Evolutionary conservation across 1,284 basidiomycete genomes (phyloP).

Genomic region (Ustilago bromivora): DNA sequence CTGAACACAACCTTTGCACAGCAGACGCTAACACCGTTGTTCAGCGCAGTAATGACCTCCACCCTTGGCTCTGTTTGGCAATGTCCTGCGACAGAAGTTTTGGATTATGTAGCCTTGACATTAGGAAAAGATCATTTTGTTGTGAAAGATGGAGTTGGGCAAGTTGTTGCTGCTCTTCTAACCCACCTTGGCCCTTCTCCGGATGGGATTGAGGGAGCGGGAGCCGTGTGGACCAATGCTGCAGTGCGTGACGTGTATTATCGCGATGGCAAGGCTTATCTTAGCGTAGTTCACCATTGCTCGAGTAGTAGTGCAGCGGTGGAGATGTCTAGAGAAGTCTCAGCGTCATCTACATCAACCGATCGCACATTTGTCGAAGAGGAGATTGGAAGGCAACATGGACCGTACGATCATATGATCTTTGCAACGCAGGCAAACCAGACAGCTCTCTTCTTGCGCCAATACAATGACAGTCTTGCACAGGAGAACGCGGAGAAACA

Average conservation of each 20-base stretch:
- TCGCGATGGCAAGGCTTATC: conserved; percentile 11
- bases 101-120: conserved; percentile 66
- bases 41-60: conserved; percentile 64
- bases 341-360: conserved; percentile 1
- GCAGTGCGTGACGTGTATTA: conserved; percentile 13
- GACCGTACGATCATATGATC: conserved; percentile 61
- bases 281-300: conserved; percentile 27
- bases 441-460: conserved; percentile 42
- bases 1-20: conserved; percentile 43
- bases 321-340: conserved; percentile 7
- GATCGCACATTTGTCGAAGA: conserved; percentile 13
- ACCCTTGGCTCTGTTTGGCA: conserved; percentile 36
- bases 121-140: conserved; percentile 62
- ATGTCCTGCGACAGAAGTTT: conserved; percentile 61
- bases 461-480: conserved; percentile 17
- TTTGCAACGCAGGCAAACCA: conserved; percentile 67
- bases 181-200: conserved; percentile 10
- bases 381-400: conserved; percentile 19
- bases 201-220: not conserved
- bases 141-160: conserved; percentile 62
- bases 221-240: conserved; percentile 28
- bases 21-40: conserved; percentile 56
- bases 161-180: conserved; percentile 54
- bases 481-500: not conserved
- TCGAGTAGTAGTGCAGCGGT: not conserved